phyloP scores from a whole-genome alignment of 352 stramenopile species.

The Lagenidium giganteum region DNA sequence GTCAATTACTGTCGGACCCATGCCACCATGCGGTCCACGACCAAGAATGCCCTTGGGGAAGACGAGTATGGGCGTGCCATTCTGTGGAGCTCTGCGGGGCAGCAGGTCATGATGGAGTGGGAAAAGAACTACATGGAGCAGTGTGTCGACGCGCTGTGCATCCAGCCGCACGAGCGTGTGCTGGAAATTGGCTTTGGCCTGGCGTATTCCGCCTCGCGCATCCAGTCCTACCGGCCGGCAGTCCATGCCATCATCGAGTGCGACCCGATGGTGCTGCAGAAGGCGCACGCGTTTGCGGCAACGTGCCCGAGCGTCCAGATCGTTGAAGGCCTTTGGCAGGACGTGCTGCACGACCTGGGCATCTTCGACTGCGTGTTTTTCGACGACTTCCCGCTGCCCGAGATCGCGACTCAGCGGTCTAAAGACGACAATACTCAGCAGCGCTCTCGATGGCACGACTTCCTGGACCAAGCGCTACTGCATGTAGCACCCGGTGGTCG shows the following conservation, averaged over 20 bases:
- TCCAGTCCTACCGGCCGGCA: slow-evolving; percentile 49
- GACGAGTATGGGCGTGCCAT: slow-evolving; percentile 41
- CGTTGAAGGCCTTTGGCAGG: slow-evolving; percentile 68
- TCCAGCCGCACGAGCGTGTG: slow-evolving; percentile 40
- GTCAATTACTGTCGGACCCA: too few species aligned
- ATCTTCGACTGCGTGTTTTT: slow-evolving; percentile 81
- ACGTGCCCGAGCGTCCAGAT: slow-evolving; percentile 29
- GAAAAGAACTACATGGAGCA: slow-evolving; percentile 76
- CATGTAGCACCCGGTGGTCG: slow-evolving; percentile 40
- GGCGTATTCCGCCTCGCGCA: slow-evolving; percentile 69
- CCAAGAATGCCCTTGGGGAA: slow-evolving; percentile 32
- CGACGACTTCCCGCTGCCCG: slow-evolving; percentile 72
- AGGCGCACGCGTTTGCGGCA: slow-evolving; percentile 42
- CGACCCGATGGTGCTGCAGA: slow-evolving; percentile 46
- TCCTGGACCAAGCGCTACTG: slow-evolving; percentile 46
- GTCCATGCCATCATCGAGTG: slow-evolving; percentile 81
- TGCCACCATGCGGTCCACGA: too few species aligned
- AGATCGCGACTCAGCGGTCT: slow-evolving; percentile 24
- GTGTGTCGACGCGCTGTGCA: slow-evolving; percentile 58
- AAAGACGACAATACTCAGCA: slow-evolving; percentile 10
- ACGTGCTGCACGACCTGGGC: slow-evolving; percentile 34
- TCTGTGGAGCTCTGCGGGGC: slow-evolving; percentile 59
- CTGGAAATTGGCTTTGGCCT: slow-evolving; percentile 87
- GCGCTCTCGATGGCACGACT: slow-evolving; percentile 66
- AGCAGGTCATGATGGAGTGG: slow-evolving; percentile 90